Evolutionary conservation across 2,329 filamentous ascomycete genomes (phyloP).

Genomic region (Colletotrichum sp.): DNA sequence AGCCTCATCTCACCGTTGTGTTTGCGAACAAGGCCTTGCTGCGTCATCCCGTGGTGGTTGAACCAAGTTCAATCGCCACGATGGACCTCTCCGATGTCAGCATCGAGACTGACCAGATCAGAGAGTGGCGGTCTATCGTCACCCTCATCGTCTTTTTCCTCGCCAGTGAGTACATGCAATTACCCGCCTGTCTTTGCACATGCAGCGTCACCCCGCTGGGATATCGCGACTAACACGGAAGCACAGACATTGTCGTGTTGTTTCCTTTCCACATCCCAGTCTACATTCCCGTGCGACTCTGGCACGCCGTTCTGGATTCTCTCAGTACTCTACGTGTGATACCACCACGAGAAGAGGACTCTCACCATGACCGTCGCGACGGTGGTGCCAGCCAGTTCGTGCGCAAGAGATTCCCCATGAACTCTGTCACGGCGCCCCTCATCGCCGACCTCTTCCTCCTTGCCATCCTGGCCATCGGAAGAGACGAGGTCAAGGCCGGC

Average conservation of each 20-base stretch:
- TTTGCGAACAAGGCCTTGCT: background rate
- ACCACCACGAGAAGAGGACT: background rate
- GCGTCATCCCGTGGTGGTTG: background rate
- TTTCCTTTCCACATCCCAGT: conserved; percentile 73
- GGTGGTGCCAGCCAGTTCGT: conserved; percentile 45
- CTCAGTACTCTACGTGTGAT: conserved; percentile 55
- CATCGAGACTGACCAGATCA: conserved; percentile 61
- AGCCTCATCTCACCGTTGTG: background rate
- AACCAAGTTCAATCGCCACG: background rate
- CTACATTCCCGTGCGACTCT: conserved; percentile 58
- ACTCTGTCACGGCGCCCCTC: conserved; percentile 74
- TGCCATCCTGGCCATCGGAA: conserved; percentile 71
- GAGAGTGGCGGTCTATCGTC: conserved; percentile 71
- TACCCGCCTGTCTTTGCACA: background rate
- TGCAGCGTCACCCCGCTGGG: background rate
- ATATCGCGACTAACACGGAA: background rate
- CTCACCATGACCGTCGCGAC: conserved; percentile 28
- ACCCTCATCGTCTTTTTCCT: conserved; percentile 73
- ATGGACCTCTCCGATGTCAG: conserved; percentile 26
- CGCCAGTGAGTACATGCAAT: conserved; percentile 66
- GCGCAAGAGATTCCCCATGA: conserved; percentile 65
- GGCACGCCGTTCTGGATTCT: conserved; percentile 45
- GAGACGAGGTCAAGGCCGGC: conserved; percentile 70
- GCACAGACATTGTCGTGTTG: conserved; percentile 68
- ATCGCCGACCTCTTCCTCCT: conserved; percentile 75